phyloP scores from a whole-genome alignment of 352 stramenopile species.

The Phytophthora tentaculata region DNA sequence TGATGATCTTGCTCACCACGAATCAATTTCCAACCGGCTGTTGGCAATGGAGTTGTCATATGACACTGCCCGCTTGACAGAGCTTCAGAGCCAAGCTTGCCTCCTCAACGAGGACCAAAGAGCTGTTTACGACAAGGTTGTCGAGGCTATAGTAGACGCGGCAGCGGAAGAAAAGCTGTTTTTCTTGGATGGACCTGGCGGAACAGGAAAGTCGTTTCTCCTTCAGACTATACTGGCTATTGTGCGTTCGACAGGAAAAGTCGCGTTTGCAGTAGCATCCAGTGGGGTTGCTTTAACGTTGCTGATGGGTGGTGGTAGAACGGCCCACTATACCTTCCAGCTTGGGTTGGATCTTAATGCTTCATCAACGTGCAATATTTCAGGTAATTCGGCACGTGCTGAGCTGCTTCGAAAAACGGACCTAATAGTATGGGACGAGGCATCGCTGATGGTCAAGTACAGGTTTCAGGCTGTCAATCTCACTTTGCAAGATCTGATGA shows the following conservation, averaged over 20 bases:
- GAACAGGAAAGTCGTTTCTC: background rate
- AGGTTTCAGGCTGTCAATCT: background rate
- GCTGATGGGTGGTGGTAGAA: background rate
- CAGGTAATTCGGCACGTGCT: no score
- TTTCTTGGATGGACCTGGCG: background rate
- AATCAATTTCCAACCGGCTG: no score
- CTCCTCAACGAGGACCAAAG: no score
- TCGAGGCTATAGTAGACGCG: no score
- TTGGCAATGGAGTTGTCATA: no score
- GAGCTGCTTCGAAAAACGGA: background rate
- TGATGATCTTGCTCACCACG: no score
- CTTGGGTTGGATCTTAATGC: background rate
- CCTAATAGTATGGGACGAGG: background rate
- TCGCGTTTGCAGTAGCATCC: background rate
- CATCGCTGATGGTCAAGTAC: no score
- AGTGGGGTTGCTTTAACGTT: background rate
- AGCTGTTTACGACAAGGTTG: no score
- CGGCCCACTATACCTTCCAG: background rate
- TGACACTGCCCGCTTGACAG: no score
- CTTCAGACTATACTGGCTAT: background rate
- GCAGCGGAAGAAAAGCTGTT: background rate
- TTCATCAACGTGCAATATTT: background rate
- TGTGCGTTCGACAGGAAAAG: background rate
- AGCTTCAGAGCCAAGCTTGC: no score
- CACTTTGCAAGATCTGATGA: background rate